phyloP scores from a whole-genome alignment of 2,329 filamentous ascomycete genomes.

The Scolecobasidium constrictum region DNA sequence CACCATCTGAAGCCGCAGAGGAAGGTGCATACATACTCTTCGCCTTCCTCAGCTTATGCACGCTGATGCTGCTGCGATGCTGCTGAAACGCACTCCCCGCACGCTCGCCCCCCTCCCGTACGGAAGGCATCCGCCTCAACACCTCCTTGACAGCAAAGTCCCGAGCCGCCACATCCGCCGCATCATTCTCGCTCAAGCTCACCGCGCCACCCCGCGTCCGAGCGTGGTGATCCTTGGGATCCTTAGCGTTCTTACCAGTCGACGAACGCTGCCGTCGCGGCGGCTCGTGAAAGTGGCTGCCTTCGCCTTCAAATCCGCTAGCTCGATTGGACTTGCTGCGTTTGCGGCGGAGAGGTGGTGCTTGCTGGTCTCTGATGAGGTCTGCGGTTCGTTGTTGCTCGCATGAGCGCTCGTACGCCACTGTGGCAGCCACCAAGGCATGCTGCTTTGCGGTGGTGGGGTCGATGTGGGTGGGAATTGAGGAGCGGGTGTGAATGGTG shows the following conservation, averaged over 20 bases:
- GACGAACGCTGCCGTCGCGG: slow-evolving; percentile 2
- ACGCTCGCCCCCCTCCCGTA: too few species aligned
- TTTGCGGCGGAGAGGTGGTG: neutral
- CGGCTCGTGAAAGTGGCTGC: slow-evolving; percentile 7
- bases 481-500: slow-evolving; percentile 12
- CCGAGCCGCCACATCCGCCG: neutral
- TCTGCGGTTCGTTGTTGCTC: too few species aligned
- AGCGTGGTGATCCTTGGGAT: slow-evolving; percentile 5
- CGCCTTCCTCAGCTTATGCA: slow-evolving; percentile 5
- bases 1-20: too few species aligned
- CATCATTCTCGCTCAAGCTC: slow-evolving; percentile 2
- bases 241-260: slow-evolving; percentile 1
- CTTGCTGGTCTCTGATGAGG: slow-evolving; percentile 5
- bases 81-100: too few species aligned
- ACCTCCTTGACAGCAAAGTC: too few species aligned
- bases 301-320: slow-evolving; percentile 8
- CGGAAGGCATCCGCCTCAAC: too few species aligned
- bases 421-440: slow-evolving; percentile 25
- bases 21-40: slow-evolving; percentile 8
- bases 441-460: slow-evolving; percentile 22
- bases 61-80: neutral
- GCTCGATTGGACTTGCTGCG: slow-evolving; percentile 7
- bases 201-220: slow-evolving; percentile 5
- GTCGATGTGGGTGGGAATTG: slow-evolving; percentile 13
- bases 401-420: slow-evolving; percentile 24